Evolutionary conservation across 306 rosid genomes (phyloP).

Genomic region (Vigna angularis): DNA sequence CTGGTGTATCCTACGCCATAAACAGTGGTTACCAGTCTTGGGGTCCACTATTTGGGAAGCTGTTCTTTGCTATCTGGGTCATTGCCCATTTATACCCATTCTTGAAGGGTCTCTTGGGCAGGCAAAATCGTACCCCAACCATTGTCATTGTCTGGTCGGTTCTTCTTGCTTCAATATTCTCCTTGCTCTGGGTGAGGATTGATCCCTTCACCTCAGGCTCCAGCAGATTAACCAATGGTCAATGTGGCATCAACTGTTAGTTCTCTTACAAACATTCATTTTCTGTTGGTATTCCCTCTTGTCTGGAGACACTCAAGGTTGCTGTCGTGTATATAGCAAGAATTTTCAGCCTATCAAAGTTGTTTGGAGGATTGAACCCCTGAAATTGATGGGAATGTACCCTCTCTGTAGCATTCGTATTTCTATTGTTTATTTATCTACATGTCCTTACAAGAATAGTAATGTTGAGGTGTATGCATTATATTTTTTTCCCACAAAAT

Average conservation of each 20-base stretch:
- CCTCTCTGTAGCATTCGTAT: conserved; percentile 37
- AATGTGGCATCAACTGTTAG: conserved; percentile 86
- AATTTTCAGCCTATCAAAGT: conserved; percentile 37
- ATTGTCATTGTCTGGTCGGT: conserved; percentile 92
- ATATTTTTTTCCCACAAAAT: conserved; percentile 35
- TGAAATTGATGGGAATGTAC: conserved; percentile 14
- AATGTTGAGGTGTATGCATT: conserved; percentile 34
- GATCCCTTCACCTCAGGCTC: conserved; percentile 73
- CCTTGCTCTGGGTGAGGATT: conserved; percentile 92
- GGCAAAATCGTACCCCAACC: conserved; percentile 88
- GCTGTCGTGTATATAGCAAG: conserved; percentile 57
- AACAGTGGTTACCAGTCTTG: conserved; percentile 96
- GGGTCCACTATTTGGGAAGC: conserved; percentile 91
- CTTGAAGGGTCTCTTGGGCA: conserved; percentile 94
- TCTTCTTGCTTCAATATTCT: conserved; percentile 92
- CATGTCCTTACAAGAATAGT: conserved; percentile 28
- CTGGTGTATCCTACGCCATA: conserved; percentile 88
- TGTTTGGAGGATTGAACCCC: conserved; percentile 33
- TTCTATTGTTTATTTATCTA: conserved; percentile 40
- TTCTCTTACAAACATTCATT: conserved; percentile 38
- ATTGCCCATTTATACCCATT: conserved; percentile 93
- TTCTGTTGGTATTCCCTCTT: conserved; percentile 35
- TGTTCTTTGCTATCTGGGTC: conserved; percentile 92
- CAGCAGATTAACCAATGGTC: conserved; percentile 59
- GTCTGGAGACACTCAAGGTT: conserved; percentile 37